phyloP scores from a whole-genome alignment of 1,139 yeast species.

The Saccharomyces hybrid region DNA sequence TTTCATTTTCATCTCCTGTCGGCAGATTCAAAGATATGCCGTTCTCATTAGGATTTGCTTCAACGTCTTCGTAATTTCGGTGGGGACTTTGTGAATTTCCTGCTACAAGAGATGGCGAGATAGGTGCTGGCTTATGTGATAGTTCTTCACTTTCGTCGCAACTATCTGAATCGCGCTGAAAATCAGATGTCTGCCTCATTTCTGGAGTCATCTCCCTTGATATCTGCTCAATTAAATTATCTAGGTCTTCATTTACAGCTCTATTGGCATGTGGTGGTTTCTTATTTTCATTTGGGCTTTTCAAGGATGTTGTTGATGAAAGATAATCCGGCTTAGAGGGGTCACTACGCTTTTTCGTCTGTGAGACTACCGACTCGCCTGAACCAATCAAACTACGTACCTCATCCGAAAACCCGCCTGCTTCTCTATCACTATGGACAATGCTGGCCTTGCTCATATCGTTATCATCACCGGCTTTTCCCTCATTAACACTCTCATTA shows the following conservation, averaged over 20 bases:
- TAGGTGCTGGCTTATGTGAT: not conserved
- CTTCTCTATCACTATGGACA: not conserved
- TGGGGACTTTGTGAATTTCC: not conserved
- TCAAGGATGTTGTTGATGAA: not conserved
- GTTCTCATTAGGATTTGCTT: not conserved
- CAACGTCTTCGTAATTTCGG: not conserved
- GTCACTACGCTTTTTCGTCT: not conserved
- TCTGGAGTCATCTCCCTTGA: conserved; percentile 30
- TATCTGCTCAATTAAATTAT: conserved; percentile 27
- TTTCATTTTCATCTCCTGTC: not conserved
- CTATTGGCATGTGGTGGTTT: conserved; percentile 8
- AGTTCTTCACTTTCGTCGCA: conserved; percentile 1
- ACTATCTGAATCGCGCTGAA: conserved; percentile 3
- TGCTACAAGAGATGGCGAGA: not conserved
- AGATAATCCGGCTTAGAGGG: not conserved
- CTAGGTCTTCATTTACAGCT: conserved; percentile 25
- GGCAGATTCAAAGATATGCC: not conserved
- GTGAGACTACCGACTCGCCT: not conserved
- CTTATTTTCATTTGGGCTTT: not conserved
- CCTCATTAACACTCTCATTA: not conserved
- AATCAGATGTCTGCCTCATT: conserved; percentile 2
- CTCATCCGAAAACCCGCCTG: not conserved
- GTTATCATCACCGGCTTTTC: not conserved
- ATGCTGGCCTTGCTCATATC: not conserved
- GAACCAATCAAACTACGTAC: not conserved